These are phyloP conservation scores for Populus davidiana DNA, from an alignment of 345 rosid genomes.

Conservation along the genomic window DNA sequence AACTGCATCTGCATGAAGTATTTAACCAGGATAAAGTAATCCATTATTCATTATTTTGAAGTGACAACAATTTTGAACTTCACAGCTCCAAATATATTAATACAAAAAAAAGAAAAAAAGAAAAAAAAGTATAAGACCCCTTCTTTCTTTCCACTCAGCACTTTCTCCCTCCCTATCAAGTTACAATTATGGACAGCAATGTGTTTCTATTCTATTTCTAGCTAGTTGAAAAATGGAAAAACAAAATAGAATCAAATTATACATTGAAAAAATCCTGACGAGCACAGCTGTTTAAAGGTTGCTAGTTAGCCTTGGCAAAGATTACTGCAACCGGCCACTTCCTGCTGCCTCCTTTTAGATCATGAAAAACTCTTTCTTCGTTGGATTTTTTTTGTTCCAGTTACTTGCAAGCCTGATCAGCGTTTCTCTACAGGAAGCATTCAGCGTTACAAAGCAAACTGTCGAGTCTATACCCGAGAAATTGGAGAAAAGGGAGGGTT, in stretches of 20 bases:
- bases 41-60: background rate
- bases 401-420: background rate
- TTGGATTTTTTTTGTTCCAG: background rate
- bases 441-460: background rate
- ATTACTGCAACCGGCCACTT: background rate
- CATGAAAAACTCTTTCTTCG: background rate
- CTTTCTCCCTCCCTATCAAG: constrained; percentile 37
- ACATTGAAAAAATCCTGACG: constrained; percentile 19
- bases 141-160: constrained; percentile 28
- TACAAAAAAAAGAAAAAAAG: constrained; percentile 4
- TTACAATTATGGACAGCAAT: constrained; percentile 48
- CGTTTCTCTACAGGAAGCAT: background rate
- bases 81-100: background rate
- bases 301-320: background rate
- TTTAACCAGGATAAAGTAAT: background rate
- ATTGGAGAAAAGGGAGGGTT: constrained; percentile 94
- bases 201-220: constrained; percentile 40
- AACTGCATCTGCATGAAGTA: background rate
- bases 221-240: constrained; percentile 22
- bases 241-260: constrained; percentile 25
- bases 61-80: background rate
- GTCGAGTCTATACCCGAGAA: constrained; percentile 56
- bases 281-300: background rate
- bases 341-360: background rate
- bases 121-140: constrained; percentile 6